These are phyloP conservation scores for Cladosporium sp. DNA, from an alignment of 2,329 filamentous ascomycete genomes.

Conservation along the genomic window DNA sequence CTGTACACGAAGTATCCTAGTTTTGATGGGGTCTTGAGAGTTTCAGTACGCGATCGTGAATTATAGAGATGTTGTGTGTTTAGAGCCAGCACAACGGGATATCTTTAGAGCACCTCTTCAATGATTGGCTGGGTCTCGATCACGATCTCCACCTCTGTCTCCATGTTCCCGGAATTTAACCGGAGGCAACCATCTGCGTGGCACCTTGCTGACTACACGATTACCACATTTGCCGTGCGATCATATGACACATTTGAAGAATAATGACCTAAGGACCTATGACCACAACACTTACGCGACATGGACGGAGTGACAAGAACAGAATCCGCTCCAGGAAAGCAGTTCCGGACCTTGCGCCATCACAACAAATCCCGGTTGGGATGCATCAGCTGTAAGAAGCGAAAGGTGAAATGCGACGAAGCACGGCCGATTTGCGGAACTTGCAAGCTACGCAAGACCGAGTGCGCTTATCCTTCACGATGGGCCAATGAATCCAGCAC, in stretches of 20 bases:
- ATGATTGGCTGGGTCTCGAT: too few relatives aligned
- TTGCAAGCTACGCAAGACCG: background rate
- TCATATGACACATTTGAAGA: too few relatives aligned
- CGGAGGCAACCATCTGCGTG: background rate
- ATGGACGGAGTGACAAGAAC: background rate
- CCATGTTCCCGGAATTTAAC: background rate
- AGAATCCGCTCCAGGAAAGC: background rate
- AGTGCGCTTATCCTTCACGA: background rate
- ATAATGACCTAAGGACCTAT: too few relatives aligned
- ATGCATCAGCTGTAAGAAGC: background rate
- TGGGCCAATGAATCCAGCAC: background rate
- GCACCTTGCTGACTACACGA: too few relatives aligned
- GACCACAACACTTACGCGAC: too few relatives aligned
- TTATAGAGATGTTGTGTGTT: too few relatives aligned
- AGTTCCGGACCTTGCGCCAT: background rate
- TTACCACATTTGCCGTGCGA: too few relatives aligned
- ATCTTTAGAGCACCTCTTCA: too few relatives aligned
- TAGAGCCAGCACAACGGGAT: too few relatives aligned
- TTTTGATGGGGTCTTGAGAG: background rate
- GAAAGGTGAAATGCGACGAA: conserved; percentile 3
- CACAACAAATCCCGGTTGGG: background rate
- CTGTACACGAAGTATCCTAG: background rate
- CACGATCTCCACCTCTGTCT: too few relatives aligned
- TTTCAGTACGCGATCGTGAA: background rate
- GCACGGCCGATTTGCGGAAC: background rate